Conservation (phyloP, 345 rosid genomes). For the Syzygium grande region DNA sequence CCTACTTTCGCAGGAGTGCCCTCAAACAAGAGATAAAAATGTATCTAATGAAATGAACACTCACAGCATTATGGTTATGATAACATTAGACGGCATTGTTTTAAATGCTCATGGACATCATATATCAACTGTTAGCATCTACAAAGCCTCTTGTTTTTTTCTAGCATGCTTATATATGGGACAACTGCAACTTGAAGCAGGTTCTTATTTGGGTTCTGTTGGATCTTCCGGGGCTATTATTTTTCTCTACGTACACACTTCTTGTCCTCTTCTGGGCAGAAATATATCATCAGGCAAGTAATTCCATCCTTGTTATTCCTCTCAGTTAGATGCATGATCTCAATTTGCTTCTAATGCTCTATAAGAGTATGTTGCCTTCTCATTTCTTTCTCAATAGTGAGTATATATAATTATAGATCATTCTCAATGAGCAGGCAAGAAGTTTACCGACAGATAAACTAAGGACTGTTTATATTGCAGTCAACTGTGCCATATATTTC, state of each 20-base stretch:
- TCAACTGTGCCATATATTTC: slow-evolving; percentile 57
- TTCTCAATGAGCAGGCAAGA: slow-evolving; percentile 60
- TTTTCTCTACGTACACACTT: slow-evolving; percentile 89
- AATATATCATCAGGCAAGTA: slow-evolving; percentile 95
- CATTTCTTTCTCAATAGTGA: neutral
- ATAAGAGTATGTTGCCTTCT: neutral
- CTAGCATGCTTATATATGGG: slow-evolving; percentile 2
- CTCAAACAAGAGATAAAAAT: neutral
- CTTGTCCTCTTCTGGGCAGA: slow-evolving; percentile 99
- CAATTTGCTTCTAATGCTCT: neutral
- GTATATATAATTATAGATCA: neutral
- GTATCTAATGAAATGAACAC: neutral
- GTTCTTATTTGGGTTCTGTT: slow-evolving; percentile 52
- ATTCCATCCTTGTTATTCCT: neutral
- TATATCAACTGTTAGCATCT: neutral
- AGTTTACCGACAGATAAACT: slow-evolving; percentile 93
- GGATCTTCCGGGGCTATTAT: slow-evolving; percentile 86
- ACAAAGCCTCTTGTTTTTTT: neutral
- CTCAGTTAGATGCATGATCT: neutral
- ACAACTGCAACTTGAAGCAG: slow-evolving; percentile 30
- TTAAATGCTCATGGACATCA: neutral
- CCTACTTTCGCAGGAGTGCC: neutral
- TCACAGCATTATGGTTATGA: neutral
- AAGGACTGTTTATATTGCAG: slow-evolving; percentile 45
- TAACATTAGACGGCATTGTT: neutral